Evolutionary conservation across 208 protist genomes (phyloP).

Genomic region (Trypanosoma avium): DNA sequence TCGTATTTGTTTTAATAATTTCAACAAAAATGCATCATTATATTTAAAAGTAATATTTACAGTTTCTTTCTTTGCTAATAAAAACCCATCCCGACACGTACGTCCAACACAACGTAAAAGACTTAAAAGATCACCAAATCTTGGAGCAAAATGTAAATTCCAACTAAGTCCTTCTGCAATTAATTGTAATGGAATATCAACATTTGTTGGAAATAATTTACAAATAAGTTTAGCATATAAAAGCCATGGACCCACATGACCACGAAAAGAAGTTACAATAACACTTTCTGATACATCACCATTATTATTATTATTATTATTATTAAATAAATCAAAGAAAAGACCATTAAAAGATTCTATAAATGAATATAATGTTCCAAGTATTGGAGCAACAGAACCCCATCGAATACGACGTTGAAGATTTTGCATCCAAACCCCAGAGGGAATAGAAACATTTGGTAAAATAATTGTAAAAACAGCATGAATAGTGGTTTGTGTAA

Average conservation of each 20-base stretch:
- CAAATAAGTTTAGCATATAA: constrained; percentile 38
- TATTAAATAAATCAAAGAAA: constrained; percentile 32
- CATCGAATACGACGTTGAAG: constrained; percentile 30
- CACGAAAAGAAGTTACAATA: constrained; percentile 22
- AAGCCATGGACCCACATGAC: constrained; percentile 28
- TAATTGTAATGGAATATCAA: constrained; percentile 31
- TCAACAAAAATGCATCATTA: constrained; percentile 14
- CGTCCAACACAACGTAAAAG: constrained; percentile 30
- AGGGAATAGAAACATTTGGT: constrained; percentile 19
- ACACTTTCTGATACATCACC: constrained; percentile 10
- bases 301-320: not conserved
- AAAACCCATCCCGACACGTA: constrained; percentile 17
- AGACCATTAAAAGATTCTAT: constrained; percentile 34
- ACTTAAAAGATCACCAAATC: constrained; percentile 36
- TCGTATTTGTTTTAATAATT: constrained; percentile 10
- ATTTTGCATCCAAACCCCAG: constrained; percentile 17
- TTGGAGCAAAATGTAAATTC: constrained; percentile 29
- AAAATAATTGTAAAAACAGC: constrained; percentile 33
- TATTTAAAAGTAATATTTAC: not conserved
- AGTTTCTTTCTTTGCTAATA: constrained; percentile 4
- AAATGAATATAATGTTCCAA: constrained; percentile 30
- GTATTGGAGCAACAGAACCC: constrained; percentile 15
- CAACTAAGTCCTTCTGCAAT: constrained; percentile 35
- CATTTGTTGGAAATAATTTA: constrained; percentile 21
- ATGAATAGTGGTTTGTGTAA: constrained; percentile 28